Conservation (phyloP, 2,329 filamentous ascomycete genomes). For the Thelonectria blattea region DNA sequence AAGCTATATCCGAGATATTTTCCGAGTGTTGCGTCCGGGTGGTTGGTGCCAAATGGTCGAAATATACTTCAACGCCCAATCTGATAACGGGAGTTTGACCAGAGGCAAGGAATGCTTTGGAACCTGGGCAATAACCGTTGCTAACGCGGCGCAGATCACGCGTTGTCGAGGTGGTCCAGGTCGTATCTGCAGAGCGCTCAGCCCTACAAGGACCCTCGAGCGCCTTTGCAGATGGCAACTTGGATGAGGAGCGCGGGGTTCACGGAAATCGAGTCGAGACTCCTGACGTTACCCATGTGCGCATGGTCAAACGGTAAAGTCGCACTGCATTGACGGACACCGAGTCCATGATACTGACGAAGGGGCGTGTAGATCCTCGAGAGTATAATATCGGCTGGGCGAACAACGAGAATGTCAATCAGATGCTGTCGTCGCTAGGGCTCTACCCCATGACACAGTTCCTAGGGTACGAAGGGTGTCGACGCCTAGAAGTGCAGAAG, state of each 20-base stretch:
- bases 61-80: conserved; percentile 84
- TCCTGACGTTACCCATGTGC: conserved; percentile 72
- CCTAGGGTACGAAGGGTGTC: conserved; percentile 48
- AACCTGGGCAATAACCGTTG: not conserved
- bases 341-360: conserved; percentile 2
- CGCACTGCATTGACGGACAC: not conserved
- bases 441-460: conserved; percentile 62
- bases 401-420: conserved; percentile 61
- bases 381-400: conserved; percentile 59
- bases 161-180: conserved; percentile 71
- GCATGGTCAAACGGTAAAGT: conserved; percentile 70
- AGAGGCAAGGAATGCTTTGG: conserved; percentile 52
- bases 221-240: conserved; percentile 63
- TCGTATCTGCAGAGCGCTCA: conserved; percentile 67
- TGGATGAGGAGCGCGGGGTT: conserved; percentile 69
- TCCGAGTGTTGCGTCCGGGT: conserved; percentile 71
- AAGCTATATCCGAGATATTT: conserved; percentile 77
- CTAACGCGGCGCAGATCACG: conserved; percentile 57
- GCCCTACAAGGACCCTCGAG: conserved; percentile 69
- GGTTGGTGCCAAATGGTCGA: conserved; percentile 93
- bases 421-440: conserved; percentile 60
- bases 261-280: conserved; percentile 67
- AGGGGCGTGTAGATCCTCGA: conserved; percentile 49
- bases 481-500: not conserved
- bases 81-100: conserved; percentile 79